Evolutionary conservation across 768 basidiomycete species (phyloP).

Genomic region (Kondoa malvinella): DNA sequence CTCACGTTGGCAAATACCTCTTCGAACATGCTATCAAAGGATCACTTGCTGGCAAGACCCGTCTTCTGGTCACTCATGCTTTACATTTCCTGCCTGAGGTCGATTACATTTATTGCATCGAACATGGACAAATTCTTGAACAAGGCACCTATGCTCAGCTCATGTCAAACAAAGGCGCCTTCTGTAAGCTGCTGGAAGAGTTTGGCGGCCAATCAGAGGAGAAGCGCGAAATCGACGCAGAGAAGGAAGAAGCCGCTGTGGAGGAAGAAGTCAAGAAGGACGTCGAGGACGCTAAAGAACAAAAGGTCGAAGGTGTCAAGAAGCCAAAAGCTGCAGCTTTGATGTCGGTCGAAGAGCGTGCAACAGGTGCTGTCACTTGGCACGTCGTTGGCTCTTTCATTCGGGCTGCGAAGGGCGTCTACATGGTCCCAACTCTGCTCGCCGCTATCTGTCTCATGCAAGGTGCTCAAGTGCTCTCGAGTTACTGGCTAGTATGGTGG

Average conservation of each 20-base stretch:
- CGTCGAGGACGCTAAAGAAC: slow-evolving; percentile 31
- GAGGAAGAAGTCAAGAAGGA: slow-evolving; percentile 29
- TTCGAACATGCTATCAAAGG: slow-evolving; percentile 68
- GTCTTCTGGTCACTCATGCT: slow-evolving; percentile 78
- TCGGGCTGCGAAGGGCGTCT: slow-evolving; percentile 47
- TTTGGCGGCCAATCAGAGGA: slow-evolving; percentile 50
- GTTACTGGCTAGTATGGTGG: slow-evolving; percentile 65
- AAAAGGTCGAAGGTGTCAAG: slow-evolving; percentile 33
- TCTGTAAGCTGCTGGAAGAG: slow-evolving; percentile 55
- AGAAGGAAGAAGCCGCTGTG: slow-evolving; percentile 30
- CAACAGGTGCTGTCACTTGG: slow-evolving; percentile 50
- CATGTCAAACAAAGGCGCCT: slow-evolving; percentile 48
- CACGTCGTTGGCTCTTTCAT: slow-evolving; percentile 43
- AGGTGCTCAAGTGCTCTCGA: slow-evolving; percentile 44
- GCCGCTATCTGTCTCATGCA: slow-evolving; percentile 50
- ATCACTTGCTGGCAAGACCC: slow-evolving; percentile 49
- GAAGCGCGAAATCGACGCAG: slow-evolving; percentile 37
- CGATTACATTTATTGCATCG: slow-evolving; percentile 66
- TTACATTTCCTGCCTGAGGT: slow-evolving; percentile 76
- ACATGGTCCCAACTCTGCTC: slow-evolving; percentile 51
- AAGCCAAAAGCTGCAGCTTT: slow-evolving; percentile 37
- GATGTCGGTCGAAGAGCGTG: slow-evolving; percentile 73
- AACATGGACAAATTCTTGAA: slow-evolving; percentile 60
- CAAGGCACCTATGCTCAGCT: slow-evolving; percentile 65
- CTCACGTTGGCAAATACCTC: slow-evolving; percentile 72